Evolutionary conservation across 768 basidiomycete genomes (phyloP), one percentile per base, ranked within the genome.

Genomic region (Zangia roseola): DNA sequence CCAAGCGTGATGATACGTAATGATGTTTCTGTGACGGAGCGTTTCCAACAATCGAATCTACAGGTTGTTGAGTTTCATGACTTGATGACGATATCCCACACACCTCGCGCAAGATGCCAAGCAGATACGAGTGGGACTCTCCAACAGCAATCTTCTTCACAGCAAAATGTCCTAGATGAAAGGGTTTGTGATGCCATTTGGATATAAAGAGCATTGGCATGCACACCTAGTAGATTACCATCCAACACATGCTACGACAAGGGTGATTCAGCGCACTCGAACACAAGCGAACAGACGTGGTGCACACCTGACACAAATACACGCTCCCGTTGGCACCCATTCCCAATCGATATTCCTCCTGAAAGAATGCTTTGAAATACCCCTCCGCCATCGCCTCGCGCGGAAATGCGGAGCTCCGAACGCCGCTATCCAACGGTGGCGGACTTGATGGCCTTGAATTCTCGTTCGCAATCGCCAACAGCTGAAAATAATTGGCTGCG

Each of bases 101-200:
- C 38, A 79, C 84, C 74, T 94, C 93, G 37, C 82, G 81, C 33
- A 94, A 72, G 46, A 90, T 93, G 41, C 83, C 84, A 34, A 93
- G 70, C 6, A 95, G 74, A 70, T 94, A 94, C 2, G 84, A 76
- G 56, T 92, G 88, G 0, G 91, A 94, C 61, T 91, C 83, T 40
- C 94, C 94, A 0, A 97, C 89, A 0, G 95, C 93, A 19, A 98
- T 92, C 67, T 97, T 97, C 73, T 98, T 98, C 40, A 97, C 89
- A 0, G 94, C 94, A 65, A 94, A 97, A 56, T 84, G 86, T 24
- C 89, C 89, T 81, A 55, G 20, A 40, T 12, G 10, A 47, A 7
- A 30, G 44, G 26, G 37, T 55, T 41, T 40, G 40, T 28, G 38
- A 39, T 40, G 49, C 14, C 10, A 17, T 21, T 33, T 30, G 46